Evolutionary conservation across 768 basidiomycete species (phyloP), one percentile per base, ranked within the genome.

Genomic region (Xerocomellus dryophilus): DNA sequence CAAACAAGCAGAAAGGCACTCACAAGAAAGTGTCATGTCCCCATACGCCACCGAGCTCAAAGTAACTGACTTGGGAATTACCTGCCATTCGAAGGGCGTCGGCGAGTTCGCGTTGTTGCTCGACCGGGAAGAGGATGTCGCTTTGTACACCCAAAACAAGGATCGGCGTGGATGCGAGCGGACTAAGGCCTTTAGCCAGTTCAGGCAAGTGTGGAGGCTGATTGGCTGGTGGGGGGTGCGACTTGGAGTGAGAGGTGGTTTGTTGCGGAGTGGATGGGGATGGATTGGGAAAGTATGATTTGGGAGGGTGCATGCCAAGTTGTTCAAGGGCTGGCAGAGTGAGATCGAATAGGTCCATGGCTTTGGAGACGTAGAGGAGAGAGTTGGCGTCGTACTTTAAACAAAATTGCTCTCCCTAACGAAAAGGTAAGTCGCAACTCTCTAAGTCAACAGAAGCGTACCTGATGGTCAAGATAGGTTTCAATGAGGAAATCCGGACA

Each of bases 301-400:
- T 64, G 5, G 61, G 66, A 21, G 69, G 64, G 11, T 67, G 67
- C 39, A 98, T 76, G 31, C 81, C 78, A 29, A 98, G 81, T 23
- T 81, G 81, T 44, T 80, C 69, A 17, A 99, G 80, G 15, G 93
- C 81, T 15, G 90, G 80, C 1, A 76, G 74, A 5, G 93, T 93
- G 83, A 99, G 86, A 73, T 98, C 96, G 72, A 99, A 99, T 0
- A 98, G 79, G 70, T 98, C 97, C 97, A 99, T 99, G 31, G 97
- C 97, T 73, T 98, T 99, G 6, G 93, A 96, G 56, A 99, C 84
- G 77, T 98, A 99, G 60, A 98, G 93, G 71, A 98, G 86, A 2
- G 95, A 98, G 74, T 98, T 99, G 54, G 97, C 96, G 68, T 99
- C 97, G 70, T 98, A 99, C 68, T 97, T 98, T 53, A 99, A 77